Evolutionary conservation across 768 basidiomycete genomes (phyloP), one percentile per base, ranked within the genome.

Genomic region (Lactifluus piperatus): DNA sequence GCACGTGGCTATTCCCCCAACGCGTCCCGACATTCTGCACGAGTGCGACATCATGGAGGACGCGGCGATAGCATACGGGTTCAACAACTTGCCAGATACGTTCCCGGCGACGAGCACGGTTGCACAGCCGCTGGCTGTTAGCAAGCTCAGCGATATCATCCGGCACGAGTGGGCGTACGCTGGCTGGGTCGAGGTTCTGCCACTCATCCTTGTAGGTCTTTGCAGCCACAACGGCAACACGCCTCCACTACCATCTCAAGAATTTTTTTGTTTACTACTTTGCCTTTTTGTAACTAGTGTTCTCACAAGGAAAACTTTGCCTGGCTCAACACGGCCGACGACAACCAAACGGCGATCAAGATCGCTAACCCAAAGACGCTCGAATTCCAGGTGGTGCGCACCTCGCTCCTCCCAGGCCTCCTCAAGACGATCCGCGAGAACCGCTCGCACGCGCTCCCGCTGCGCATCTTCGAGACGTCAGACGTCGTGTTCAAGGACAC

Each of bases 31-130:
- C 69, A 97, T 99, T 64, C 76, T 99, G 55, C 97, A 99, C 70
- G 94, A 98, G 71, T 97, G 94, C 68, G 97, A 99, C 70, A 81
- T 98, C 69, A 89, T 99, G 86, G 97, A 99, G 70, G 97, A 99
- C 64, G 92, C 88, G 2, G 97, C 97, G 10, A 91, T 99, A 64
- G 97, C 94, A 0, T 97, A 94, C 69, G 97, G 97, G 2, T 98
- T 93, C 79, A 97, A 99, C 76, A 97, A 95, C 67, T 79, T 99
- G 27, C 91, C 92, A 2, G 81, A 90, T 66, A 85, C 83, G 14
- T 94, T 99, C 82, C 97, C 97, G 1, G 75, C 83, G 7, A 97
- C 94, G 18, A 94, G 87, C 70, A 98, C 97, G 7, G 91, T 98
- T 39, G 95, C 91, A 22, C 92, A 95, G 69, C 92, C 93, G 10